Evolutionary conservation across 164 flowering plant species (phyloP).

Genomic region (Magnolia sinica): DNA sequence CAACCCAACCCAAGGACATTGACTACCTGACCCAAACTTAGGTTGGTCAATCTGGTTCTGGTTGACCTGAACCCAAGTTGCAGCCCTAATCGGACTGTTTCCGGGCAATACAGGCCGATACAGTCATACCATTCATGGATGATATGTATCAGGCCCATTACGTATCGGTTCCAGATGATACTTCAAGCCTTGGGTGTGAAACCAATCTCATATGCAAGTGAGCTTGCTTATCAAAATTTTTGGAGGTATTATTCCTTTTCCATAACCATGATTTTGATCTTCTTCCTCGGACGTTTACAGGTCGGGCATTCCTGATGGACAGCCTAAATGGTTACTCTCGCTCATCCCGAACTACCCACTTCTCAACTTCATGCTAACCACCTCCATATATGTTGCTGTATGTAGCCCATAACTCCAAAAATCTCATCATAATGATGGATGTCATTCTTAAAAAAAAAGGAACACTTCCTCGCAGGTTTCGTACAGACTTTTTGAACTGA

Average conservation of each 20-base stretch:
- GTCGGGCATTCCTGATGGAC: slow-evolving; percentile 88
- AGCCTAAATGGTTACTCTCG: slow-evolving; percentile 76
- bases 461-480: slow-evolving; percentile 52
- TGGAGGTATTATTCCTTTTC: neutral
- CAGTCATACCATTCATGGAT: too few relatives aligned
- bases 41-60: too few relatives aligned
- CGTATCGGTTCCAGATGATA: too few relatives aligned
- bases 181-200: too few relatives aligned
- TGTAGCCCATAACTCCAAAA: slow-evolving; percentile 12
- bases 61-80: too few relatives aligned
- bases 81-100: too few relatives aligned
- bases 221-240: neutral
- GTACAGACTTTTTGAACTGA: slow-evolving; percentile 70
- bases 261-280: neutral
- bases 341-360: slow-evolving; percentile 80
- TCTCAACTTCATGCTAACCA: slow-evolving; percentile 88
- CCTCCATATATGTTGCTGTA: slow-evolving; percentile 75
- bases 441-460: neutral
- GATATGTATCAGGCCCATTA: too few relatives aligned
- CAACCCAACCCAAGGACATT: too few relatives aligned
- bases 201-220: neutral
- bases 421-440: neutral
- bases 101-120: too few relatives aligned
- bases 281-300: slow-evolving; percentile 33
- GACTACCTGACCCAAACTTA: too few relatives aligned